Base-by-base conservation (phyloP, 164 flowering plant species). In the Umbilicus rupestris region DNA sequence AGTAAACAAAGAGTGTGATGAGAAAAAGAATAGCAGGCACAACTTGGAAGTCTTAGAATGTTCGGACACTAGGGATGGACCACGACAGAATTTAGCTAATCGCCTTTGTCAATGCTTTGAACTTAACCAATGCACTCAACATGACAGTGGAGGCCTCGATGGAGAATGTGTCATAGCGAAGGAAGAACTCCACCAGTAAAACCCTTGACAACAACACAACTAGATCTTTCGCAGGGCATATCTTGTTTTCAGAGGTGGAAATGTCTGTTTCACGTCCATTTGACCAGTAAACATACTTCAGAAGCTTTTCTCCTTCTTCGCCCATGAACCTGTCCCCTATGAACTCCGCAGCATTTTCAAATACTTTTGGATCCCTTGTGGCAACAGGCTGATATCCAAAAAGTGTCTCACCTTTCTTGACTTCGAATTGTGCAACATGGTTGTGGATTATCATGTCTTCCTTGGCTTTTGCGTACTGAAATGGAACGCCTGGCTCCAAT, bases 361-460 rank as follows among this genome's bases (percentile, higher is more conserved):
- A 87, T 8, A 87, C 64, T 68, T 47, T 78, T 0, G 84, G 79
- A 63, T 87, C 88, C 44, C 74, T 79, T 0, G 87, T 84, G 3
- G 83, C 89, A 2, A 85, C 74, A 8, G 83, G 81, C 67, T 85
- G 87, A 59, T 69, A 81, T 42, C 89, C 92, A 49, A 77, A 81
- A 7, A 84, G 39, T 81, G 79, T 69, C 72, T 87, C 87, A 0
- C 86, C 92, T 66, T 82, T 75, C 75, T 83, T 80, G 68, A 87
- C 74, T 71, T 77, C 47, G 65, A 66, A 87, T 0, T 73, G 47
- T 0, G 87, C 78, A 2, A 79, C 87, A 31, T 87, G 89, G 68
- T 76, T 79, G 2, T 65, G 47, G 58, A 87, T 45, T 28, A 79
- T 69, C n/a, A 83, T 16, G 66, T 87, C 85, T 52, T 73, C 65